Evolutionary conservation across 192 early-diverging fungal genomes (phyloP).

Genomic region (Funneliformis mosseae): DNA sequence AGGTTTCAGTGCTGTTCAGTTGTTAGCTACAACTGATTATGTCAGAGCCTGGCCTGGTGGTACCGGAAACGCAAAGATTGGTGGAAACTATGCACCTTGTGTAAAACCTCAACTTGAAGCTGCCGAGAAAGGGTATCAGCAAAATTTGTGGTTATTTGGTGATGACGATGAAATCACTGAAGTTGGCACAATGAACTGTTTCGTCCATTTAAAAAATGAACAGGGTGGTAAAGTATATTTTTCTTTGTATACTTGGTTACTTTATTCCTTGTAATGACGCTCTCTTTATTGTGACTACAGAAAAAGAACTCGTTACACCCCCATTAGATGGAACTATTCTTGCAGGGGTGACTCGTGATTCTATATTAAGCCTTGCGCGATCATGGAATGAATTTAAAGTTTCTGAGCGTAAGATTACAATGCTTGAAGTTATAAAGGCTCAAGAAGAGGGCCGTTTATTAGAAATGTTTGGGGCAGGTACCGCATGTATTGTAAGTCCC

Average conservation of each 20-base stretch:
- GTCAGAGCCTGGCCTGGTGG: constrained; percentile 96
- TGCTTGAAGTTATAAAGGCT: constrained; percentile 77
- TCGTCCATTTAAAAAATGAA: constrained; percentile 86
- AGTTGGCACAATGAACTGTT: constrained; percentile 98
- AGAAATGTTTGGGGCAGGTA: constrained; percentile 96
- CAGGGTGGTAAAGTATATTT: constrained; percentile 50
- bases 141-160: constrained; percentile 96
- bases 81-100: constrained; percentile 86
- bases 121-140: constrained; percentile 85
- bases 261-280: neutral
- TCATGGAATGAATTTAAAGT: constrained; percentile 90
- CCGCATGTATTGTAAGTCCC: constrained; percentile 93
- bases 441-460: constrained; percentile 76
- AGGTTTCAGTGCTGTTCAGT: constrained; percentile 84
- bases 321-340: constrained; percentile 93
- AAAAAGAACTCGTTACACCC: constrained; percentile 87
- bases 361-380: constrained; percentile 77
- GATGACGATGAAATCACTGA: constrained; percentile 84
- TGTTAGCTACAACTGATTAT: constrained; percentile 83
- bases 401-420: constrained; percentile 77
- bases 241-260: neutral
- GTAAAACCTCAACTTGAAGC: constrained; percentile 84
- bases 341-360: constrained; percentile 94
- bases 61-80: constrained; percentile 91
- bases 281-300: constrained; percentile 25